Conservation (phyloP, 169 alveolate species). For the Plasmodium vinckei region DNA sequence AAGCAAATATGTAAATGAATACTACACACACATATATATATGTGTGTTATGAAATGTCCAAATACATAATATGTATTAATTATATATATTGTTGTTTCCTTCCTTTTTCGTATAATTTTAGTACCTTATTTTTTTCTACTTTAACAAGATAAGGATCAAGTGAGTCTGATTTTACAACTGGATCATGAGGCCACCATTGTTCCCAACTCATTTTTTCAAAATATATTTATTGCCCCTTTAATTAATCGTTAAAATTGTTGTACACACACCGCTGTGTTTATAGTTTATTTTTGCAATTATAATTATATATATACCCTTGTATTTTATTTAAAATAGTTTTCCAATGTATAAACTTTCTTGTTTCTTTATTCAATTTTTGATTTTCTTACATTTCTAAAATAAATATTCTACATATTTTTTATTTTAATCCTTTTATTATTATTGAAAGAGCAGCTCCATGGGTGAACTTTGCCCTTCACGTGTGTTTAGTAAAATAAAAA, state of each 20-base stretch:
- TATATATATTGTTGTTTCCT: conserved; percentile 8
- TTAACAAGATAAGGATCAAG: conserved; percentile 85
- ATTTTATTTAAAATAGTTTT: background rate
- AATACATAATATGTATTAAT: background rate
- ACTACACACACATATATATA: background rate
- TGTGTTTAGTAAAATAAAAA: background rate
- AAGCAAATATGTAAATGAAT: background rate
- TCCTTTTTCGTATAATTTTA: background rate
- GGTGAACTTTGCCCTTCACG: background rate
- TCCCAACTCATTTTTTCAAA: conserved; percentile 82
- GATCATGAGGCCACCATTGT: conserved; percentile 89
- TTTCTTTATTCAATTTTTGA: background rate
- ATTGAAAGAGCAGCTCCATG: conserved; percentile 1
- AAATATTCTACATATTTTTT: background rate
- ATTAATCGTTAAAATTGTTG: background rate
- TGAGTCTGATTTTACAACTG: conserved; percentile 81
- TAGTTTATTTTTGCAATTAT: background rate
- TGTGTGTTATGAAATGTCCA: background rate
- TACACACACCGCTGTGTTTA: background rate
- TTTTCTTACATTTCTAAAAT: background rate
- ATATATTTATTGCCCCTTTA: conserved; percentile 4
- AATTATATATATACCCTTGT: background rate
- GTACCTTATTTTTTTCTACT: conserved; percentile 82
- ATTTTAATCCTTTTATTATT: background rate
- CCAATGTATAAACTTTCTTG: background rate